Base-by-base conservation (phyloP, 2,329 filamentous ascomycete species). In the Phialophora chinensis region DNA sequence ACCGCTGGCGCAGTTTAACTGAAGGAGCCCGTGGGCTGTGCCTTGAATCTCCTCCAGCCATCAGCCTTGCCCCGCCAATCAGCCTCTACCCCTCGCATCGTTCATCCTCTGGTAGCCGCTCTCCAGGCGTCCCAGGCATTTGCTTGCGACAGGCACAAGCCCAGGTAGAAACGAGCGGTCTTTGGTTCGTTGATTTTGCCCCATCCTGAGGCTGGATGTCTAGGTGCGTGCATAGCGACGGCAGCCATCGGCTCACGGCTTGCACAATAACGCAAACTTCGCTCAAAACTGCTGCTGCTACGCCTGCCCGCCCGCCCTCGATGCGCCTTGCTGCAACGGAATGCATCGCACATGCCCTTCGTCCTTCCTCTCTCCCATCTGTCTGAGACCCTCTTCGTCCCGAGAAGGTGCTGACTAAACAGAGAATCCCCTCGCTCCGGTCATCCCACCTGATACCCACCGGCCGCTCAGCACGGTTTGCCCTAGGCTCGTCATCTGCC, bases 401-500 rank as follows among this genome's bases (percentile, higher is more conserved):
- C 3, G 14, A 25, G 11, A 12, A 27, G 20, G 17, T 23, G 49
- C 38, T 44, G 49, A 52, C 20, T 23, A 12, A 11, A 52, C 20
- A 10, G 20, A 52, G 25, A 14, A 27, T 4, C 27, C 7, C 20
- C 49, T 52, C 49, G 14, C 47, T 12, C 49, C 10, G n/a, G 49
- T 52, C 49, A 52, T 52, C 49, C 25, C 20, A 27, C 20, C 20
- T n/a, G n/a, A 27, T 52, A 29, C 53, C 44, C 60, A 42, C 60
- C 60, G 56, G 62, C 61, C 61, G 61, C 65, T 60, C 56, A 60
- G 52, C 60, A 61, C 47, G 47, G 60, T 29, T 27, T 20, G 58
- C 44, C 23, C 35, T 38, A 31, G 59, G 59, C 60, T 66, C 60
- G 66, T 68, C 66, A 66, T 63, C 66, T 65, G 66, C 63, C 63